Base-by-base conservation (phyloP, 1,284 basidiomycete species). In the Papiliotrema fonsecae region DNA sequence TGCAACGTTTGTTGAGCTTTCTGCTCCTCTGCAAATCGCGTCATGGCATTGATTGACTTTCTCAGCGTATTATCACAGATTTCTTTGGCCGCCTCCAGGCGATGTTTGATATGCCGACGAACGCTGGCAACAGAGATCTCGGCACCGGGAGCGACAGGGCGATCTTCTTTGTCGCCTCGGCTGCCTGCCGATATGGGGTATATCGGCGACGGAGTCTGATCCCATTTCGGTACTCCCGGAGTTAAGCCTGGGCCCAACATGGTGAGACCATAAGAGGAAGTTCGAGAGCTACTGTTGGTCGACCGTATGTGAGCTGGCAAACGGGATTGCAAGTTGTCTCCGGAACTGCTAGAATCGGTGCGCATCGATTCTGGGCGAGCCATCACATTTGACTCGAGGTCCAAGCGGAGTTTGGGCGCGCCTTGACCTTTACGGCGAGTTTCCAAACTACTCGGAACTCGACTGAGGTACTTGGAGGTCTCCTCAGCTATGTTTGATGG, bases 51-150 rank as follows among this genome's bases (percentile, higher is more conserved):
- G 47, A 94, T 88, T 63, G 97, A 88, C 61, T 88, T 85, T 65
- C 86, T 84, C 11, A 98, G 81, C 66, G 96, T 91, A 75, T 87
- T 87, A 80, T 98, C 92, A 77, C 94, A 98, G 58, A 88, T 87
- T 47, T 87, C 84, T 77, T 98, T 98, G 51, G 94, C 92, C 1
- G 86, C 86, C 72, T 87, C 87, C 70, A 97, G 83, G 48, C 94
- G 86, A 61, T 91, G 83, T 41, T 88, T 89, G 63, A 97, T 89
- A 76, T 97, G 93, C 51, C 90, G 83, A 49, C 88, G 81, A 54
- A 97, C 92, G 62, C 92, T 94, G 38, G 88, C 63, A 6, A 69
- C 56, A 5, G 69, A 72, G 28, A 74, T 52, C 3, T 69, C 69
- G 0, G 65, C 61, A 18, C 63, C 66, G 9, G 64, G 64, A 5